Evolutionary conservation across 1,284 basidiomycete species (phyloP), one percentile per base, ranked within the genome.

Genomic region (Thelephora terrestris): DNA sequence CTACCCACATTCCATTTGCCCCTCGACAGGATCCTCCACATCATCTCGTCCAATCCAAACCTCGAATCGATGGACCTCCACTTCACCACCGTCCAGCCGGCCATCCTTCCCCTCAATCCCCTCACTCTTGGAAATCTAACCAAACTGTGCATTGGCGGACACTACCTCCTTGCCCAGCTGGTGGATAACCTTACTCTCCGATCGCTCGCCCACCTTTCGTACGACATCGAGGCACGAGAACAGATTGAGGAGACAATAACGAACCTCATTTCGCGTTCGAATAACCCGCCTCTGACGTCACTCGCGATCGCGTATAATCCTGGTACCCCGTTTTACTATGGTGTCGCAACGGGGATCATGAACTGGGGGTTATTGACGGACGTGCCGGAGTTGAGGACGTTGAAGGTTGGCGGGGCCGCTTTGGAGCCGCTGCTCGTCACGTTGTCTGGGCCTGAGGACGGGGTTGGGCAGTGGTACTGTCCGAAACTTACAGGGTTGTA

Each of bases 221-320:
- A 85, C 46, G 81, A 85, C 58, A 74, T 85, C 51, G 82, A 84
- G 59, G 70, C 75, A 0, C 73, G 81, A 32, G 80, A 84, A 52
- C 74, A 80, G 0, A 71, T 84, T 49, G 84, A 85, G 56, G 81
- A 85, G 39, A 71, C 71, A 16, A 76, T 86, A 48, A 67, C 72
- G 9, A 68, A 69, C 43, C 71, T 87, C 23, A 66, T 83, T 32
- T 59, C 69, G 14, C 75, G 84, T 32, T 81, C 79, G 1, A 68
- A 70, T 27, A 65, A 70, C 42, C 79, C 79, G 0, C 69, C 74
- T 1, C 59, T 85, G 16, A 68, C 70, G 14, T 69, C 71, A 18
- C 71, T 86, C 49, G 74, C 77, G 1, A 71, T 85, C 48, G 74
- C 75, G 0, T 85, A 82, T 58, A 51, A 52, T 24, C 60, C 64